These are phyloP conservation scores for Catunica adiposa DNA, from an alignment of 2,329 filamentous ascomycete species.

Conservation along the genomic window DNA sequence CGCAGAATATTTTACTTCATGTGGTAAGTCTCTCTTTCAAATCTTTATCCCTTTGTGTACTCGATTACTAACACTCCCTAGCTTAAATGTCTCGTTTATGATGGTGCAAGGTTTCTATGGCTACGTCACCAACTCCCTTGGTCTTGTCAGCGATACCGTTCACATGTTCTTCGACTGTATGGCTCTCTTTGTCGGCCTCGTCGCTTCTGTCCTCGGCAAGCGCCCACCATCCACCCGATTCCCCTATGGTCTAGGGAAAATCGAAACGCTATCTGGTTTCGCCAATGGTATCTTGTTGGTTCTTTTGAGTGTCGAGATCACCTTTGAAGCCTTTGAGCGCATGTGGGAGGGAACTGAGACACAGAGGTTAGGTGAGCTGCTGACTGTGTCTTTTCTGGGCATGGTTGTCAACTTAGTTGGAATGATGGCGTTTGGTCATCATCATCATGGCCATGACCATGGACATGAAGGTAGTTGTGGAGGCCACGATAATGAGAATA, in stretches of 20 bases:
- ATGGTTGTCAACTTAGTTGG: conserved; percentile 83
- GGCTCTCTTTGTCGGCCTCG: conserved; percentile 73
- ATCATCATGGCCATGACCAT: conserved; percentile 39
- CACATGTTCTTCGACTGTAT: conserved; percentile 99
- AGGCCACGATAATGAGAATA: conserved; percentile 77
- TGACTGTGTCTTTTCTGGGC: conserved; percentile 75
- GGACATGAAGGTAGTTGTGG: conserved; percentile 21
- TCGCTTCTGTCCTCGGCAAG: conserved; percentile 88
- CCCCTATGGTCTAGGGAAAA: conserved; percentile 91
- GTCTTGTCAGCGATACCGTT: conserved; percentile 90
- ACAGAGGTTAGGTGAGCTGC: conserved; percentile 67
- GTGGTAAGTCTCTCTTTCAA: conserved; percentile 38
- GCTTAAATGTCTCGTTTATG: conserved; percentile 92
- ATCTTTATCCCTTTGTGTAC: background rate
- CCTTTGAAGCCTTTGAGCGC: conserved; percentile 82
- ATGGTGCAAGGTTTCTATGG: conserved; percentile 86
- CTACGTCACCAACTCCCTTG: conserved; percentile 80
- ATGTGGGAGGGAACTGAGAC: conserved; percentile 72
- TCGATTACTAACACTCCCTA: conserved; percentile 22
- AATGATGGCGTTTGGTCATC: conserved; percentile 65
- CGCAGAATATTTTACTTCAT: conserved; percentile 96
- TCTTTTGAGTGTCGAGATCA: conserved; percentile 90
- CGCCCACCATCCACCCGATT: conserved; percentile 83
- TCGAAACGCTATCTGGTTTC: conserved; percentile 90
- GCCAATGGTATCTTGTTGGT: conserved; percentile 91